phyloP scores from a whole-genome alignment of 2,329 filamentous ascomycete species.

The Xylaria sp. region DNA sequence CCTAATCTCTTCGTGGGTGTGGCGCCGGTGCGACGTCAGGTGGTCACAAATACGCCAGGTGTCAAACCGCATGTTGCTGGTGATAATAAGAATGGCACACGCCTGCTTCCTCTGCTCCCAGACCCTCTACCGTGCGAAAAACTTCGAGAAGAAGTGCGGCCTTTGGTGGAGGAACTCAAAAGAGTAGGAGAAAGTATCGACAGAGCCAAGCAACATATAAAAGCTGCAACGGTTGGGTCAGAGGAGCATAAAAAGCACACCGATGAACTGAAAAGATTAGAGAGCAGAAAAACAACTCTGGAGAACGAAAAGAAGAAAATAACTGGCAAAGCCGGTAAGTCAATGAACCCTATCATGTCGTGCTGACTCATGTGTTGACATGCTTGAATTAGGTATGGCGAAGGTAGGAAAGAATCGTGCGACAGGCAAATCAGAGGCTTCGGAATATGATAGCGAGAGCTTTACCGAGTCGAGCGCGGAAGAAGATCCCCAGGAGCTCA shows the following conservation, averaged over 20 bases:
- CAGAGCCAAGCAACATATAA: conserved; percentile 16
- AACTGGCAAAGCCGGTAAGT: conserved; percentile 33
- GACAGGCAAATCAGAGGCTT: conserved; percentile 28
- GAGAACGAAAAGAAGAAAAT: conserved; percentile 32
- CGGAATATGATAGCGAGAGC: conserved; percentile 32
- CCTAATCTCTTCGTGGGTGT: conserved; percentile 32
- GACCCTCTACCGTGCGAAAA: conserved; percentile 34
- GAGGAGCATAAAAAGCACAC: conserved; percentile 22
- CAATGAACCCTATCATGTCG: background rate
- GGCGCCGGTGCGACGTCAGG: conserved; percentile 26
- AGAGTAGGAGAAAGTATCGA: conserved; percentile 21
- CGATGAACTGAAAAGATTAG: conserved; percentile 30
- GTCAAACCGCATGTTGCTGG: conserved; percentile 38
- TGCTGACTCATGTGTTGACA: conserved; percentile 22
- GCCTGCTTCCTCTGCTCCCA: conserved; percentile 24
- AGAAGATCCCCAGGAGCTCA: conserved; percentile 31
- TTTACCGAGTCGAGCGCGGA: conserved; percentile 36
- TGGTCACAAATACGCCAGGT: conserved; percentile 23
- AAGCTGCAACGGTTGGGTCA: conserved; percentile 16
- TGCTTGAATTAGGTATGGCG: conserved; percentile 16
- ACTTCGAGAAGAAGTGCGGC: conserved; percentile 34
- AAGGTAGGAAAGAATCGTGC: conserved; percentile 25
- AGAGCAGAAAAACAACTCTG: conserved; percentile 23
- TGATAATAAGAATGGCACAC: conserved; percentile 33
- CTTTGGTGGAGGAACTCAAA: conserved; percentile 29